phyloP scores from a whole-genome alignment of 768 basidiomycete species.

The Agaricus bisporus region DNA sequence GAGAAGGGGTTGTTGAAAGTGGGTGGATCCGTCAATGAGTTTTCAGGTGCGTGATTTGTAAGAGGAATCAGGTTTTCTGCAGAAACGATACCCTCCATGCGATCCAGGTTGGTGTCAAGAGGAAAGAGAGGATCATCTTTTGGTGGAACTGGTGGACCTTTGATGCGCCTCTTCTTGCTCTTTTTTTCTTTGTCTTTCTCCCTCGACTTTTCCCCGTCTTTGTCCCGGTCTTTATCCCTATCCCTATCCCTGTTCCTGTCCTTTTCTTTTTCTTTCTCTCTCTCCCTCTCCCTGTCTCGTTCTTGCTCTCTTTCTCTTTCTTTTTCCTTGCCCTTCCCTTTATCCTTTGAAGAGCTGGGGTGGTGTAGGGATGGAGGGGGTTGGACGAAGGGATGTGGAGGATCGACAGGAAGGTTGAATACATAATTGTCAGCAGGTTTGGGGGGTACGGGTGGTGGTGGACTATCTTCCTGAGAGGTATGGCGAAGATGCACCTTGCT shows the following conservation, averaged over 20 bases:
- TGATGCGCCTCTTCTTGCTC: constrained; percentile 6
- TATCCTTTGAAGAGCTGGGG: background rate
- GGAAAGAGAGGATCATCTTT: constrained; percentile 26
- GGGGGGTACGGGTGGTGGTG: constrained; percentile 1
- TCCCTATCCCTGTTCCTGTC: too few species aligned
- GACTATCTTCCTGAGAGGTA: constrained; percentile 5
- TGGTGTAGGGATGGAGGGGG: background rate
- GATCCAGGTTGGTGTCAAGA: constrained; percentile 63
- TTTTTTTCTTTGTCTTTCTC: constrained; percentile 9
- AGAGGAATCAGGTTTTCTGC: constrained; percentile 29
- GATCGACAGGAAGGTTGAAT: constrained; percentile 3
- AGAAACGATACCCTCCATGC: constrained; percentile 76
- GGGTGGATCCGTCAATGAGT: constrained; percentile 18
- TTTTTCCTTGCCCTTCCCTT: too few species aligned
- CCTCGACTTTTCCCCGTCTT: background rate
- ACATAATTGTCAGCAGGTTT: background rate
- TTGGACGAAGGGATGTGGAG: constrained; percentile 1
- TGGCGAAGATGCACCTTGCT: constrained; percentile 10
- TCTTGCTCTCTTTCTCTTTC: too few species aligned
- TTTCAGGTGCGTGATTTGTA: constrained; percentile 20
- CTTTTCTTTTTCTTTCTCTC: constrained; percentile 9
- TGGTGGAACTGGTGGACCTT: background rate
- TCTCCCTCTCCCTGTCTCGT: background rate
- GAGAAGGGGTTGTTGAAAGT: constrained; percentile 38
- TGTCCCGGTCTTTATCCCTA: background rate